These are phyloP conservation scores for Penicillium goetzii DNA, from an alignment of 495 filamentous ascomycete species.

Conservation along the genomic window DNA sequence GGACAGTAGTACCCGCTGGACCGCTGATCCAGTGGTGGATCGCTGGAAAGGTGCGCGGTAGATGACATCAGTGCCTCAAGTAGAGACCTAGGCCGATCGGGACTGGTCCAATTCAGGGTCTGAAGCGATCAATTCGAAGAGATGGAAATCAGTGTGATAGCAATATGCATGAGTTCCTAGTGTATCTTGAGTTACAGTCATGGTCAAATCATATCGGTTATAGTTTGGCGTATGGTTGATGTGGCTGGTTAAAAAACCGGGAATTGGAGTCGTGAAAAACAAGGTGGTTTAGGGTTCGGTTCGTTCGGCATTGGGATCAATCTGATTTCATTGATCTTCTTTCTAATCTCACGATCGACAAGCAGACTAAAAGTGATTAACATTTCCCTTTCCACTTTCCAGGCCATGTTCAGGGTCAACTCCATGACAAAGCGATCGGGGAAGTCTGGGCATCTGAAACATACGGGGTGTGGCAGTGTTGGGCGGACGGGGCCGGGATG, in stretches of 20 bases:
- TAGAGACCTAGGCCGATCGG: background rate
- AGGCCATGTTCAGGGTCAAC: no score
- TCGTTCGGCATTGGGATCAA: background rate
- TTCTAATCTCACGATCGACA: background rate
- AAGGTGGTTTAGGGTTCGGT: background rate
- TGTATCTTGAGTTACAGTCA: background rate
- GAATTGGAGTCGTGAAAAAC: background rate
- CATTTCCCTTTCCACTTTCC: no score
- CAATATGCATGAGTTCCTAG: background rate
- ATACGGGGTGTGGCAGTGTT: background rate
- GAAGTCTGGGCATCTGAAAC: background rate
- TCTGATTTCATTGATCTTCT: slow-evolving; percentile 3
- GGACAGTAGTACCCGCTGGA: background rate
- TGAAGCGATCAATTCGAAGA: background rate
- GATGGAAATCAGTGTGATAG: background rate
- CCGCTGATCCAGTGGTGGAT: slow-evolving; percentile 8
- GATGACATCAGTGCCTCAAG: slow-evolving; percentile 8
- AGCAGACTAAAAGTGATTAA: background rate
- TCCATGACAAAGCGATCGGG: background rate
- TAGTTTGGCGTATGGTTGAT: background rate
- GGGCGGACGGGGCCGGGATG: background rate
- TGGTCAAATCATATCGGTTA: background rate
- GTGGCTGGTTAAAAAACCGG: background rate
- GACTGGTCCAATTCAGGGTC: background rate
- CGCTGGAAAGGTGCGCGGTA: background rate